phyloP scores from a whole-genome alignment of 352 stramenopile species.

The Globisporangium paroecandrum region DNA sequence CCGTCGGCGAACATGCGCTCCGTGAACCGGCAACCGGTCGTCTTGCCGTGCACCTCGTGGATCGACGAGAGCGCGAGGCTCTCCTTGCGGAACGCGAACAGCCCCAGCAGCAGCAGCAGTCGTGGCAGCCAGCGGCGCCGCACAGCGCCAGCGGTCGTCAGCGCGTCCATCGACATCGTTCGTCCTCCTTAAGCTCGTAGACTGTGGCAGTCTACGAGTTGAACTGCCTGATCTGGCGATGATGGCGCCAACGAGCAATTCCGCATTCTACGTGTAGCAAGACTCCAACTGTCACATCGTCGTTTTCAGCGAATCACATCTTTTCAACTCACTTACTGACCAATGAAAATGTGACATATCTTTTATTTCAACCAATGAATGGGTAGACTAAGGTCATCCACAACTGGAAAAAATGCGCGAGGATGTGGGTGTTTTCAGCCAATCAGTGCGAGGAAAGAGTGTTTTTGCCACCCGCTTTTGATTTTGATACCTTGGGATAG shows the following conservation, averaged over 20 bases:
- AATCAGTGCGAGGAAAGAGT: neutral
- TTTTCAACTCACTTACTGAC: neutral
- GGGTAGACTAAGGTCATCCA: neutral
- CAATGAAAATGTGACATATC: conserved; percentile 14
- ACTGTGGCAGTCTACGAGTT: neutral
- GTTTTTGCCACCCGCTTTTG: neutral
- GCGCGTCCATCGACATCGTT: neutral
- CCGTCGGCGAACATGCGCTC: conserved; percentile 81
- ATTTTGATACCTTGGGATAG: conserved; percentile 2
- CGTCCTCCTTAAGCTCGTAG: neutral
- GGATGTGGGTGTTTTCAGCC: conserved; percentile 6
- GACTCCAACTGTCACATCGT: conserved; percentile 28
- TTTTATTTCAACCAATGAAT: neutral
- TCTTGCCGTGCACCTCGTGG: conserved; percentile 50
- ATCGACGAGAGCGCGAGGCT: conserved; percentile 48
- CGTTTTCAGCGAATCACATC: conserved; percentile 25
- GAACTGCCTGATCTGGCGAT: neutral
- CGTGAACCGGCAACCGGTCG: conserved; percentile 58
- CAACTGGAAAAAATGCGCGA: neutral
- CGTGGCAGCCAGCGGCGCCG: conserved; percentile 17
- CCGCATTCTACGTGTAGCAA: neutral
- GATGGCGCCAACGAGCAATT: neutral
- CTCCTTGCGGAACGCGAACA: conserved; percentile 24
- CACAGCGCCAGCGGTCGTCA: neutral
- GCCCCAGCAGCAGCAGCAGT: conserved; percentile 27